phyloP scores from a whole-genome alignment of 441 rosid genomes.

The Gossypium davidsonii region DNA sequence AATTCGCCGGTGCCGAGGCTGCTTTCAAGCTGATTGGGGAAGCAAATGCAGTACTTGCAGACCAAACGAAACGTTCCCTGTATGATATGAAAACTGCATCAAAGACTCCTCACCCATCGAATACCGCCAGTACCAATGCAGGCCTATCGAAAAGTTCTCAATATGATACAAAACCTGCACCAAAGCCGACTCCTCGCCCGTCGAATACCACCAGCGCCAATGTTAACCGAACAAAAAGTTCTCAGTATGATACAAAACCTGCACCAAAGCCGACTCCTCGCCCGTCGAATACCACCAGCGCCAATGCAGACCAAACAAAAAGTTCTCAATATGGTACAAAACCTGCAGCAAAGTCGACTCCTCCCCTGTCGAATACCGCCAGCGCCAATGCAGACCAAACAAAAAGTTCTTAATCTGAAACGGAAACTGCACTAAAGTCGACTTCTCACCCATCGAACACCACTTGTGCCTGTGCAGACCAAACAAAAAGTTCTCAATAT shows the following conservation, averaged over 20 bases:
- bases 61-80: constrained; percentile 22
- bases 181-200: too few relatives aligned
- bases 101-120: constrained; percentile 25
- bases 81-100: constrained; percentile 34
- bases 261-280: too few relatives aligned
- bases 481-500: constrained; percentile 27
- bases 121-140: constrained; percentile 13
- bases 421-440: constrained; percentile 2
- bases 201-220: too few relatives aligned
- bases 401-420: too few relatives aligned
- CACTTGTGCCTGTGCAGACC: too few relatives aligned
- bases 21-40: constrained; percentile 68
- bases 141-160: too few relatives aligned
- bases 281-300: too few relatives aligned
- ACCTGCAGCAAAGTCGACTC: constrained; percentile 20
- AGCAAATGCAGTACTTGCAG: constrained; percentile 44
- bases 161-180: constrained; percentile 4
- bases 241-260: constrained; percentile 22
- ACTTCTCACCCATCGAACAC: too few relatives aligned
- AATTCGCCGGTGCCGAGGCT: constrained; percentile 44
- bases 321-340: constrained; percentile 40
- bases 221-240: constrained; percentile 16
- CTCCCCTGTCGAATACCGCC: constrained; percentile 18
- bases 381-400: constrained; percentile 9
- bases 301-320: not conserved